Evolutionary conservation across 2,329 filamentous ascomycete species (phyloP), one percentile per base, ranked within the genome.

Genomic region (Torrubiella hemipterigena): DNA sequence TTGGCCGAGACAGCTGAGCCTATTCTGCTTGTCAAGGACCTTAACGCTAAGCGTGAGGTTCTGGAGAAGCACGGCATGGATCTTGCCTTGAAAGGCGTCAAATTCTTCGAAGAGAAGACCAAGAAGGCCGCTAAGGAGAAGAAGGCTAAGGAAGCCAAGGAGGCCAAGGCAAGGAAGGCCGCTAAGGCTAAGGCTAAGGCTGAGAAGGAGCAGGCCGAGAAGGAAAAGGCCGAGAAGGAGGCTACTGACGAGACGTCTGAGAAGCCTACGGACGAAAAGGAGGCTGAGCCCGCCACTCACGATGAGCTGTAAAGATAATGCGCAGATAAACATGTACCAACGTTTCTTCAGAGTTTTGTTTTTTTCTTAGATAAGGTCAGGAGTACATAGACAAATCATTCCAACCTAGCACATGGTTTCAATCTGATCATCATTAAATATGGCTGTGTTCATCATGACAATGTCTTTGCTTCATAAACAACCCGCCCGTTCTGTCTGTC

Each of bases 1-100:
- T 71, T 94, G 4, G 60, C 67, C 12, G 58, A 65, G 3, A 75
- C 76, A 3, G 82, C 84, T 8, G 77, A 96, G 42, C 82, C 85
- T 0, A 77, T 77, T 6, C 64, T 94, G 7, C 67, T 79, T 1
- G 61, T 76, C 41, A 77, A 78, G 47, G 87, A 94, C 17, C 55
- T 94, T 18, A 61, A 74, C 35, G 65, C 63, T 16, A 80, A 79
- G 54, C 68, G 76, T 12, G 73, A 77, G 45, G 73, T 81, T 50
- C 67, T 96, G 6, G 74, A 80, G 50, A 76, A 81, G 49, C 71
- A 67, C 5, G 72, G 74, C 43, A 69, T 79, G 51, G 73, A 84
- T 16, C 65, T 87, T 29, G 68, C 84, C 33, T 72, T 79, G 62
- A 80, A 76, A 61, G 72, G 72, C 34, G 71, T 80, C 44, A 67